These are phyloP conservation scores for Corylus heterophylla DNA, from an alignment of 306 rosid genomes.

Conservation along the genomic window DNA sequence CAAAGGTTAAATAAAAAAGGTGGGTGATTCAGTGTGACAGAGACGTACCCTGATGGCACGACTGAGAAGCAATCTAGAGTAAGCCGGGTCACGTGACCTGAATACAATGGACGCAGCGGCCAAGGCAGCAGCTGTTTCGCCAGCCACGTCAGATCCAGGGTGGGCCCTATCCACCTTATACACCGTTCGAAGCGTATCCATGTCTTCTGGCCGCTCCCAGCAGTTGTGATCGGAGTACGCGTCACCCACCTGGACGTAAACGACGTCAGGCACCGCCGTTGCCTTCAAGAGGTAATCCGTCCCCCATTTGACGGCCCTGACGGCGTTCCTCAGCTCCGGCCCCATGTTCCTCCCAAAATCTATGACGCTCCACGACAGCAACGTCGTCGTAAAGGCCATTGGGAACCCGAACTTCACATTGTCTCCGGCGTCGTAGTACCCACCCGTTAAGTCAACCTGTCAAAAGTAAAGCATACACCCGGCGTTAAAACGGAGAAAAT, in stretches of 20 bases:
- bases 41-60: slow-evolving; percentile 94
- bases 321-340: slow-evolving; percentile 63
- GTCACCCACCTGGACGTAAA: slow-evolving; percentile 87
- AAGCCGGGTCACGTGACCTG: slow-evolving; percentile 92
- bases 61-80: slow-evolving; percentile 73
- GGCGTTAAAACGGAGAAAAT: background rate
- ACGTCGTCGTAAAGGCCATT: slow-evolving; percentile 90
- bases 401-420: slow-evolving; percentile 95
- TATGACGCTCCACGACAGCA: slow-evolving; percentile 87
- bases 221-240: slow-evolving; percentile 88
- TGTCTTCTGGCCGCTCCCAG: slow-evolving; percentile 98
- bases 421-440: slow-evolving; percentile 98
- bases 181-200: slow-evolving; percentile 87
- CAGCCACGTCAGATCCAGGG: slow-evolving; percentile 98
- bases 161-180: slow-evolving; percentile 71
- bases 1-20: background rate
- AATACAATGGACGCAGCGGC: slow-evolving; percentile 99
- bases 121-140: slow-evolving; percentile 93
- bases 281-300: slow-evolving; percentile 84
- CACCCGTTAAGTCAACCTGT: slow-evolving; percentile 86
- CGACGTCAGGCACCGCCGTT: slow-evolving; percentile 69
- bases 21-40: slow-evolving; percentile 25
- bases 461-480: slow-evolving; percentile 22
- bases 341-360: slow-evolving; percentile 89
- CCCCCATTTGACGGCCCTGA: slow-evolving; percentile 75